Base-by-base conservation (phyloP, 345 rosid species). In the Populus alba region DNA sequence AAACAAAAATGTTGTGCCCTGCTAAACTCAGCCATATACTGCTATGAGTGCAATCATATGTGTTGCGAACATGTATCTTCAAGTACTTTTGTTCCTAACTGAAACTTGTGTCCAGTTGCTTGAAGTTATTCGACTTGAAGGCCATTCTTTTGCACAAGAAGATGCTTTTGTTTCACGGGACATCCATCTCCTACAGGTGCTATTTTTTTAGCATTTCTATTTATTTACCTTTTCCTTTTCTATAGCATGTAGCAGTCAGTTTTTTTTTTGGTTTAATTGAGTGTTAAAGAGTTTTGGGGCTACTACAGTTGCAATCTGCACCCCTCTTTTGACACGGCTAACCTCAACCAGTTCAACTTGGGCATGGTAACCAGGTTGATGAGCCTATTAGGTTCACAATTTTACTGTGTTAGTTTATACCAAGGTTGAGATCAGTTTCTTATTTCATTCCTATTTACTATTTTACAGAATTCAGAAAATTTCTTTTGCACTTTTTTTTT, bases 181-280 rank as follows among this genome's bases (percentile, higher is more conserved):
- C 82, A 91, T 97, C 72, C 97, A 97, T 85, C 97, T 97, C 72
- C 86, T 97, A 77, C 99, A 97, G 99, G 99, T 94, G 70, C 63
- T 31, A 27, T 27, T 47, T 79, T 63, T 69, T 63, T 71, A 29
- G 49, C 16, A 15, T 37, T 39, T 39, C 5, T 33, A 29, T 25
- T 47, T 53, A 2, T 35, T 22, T 45, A 15, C 16, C 55, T n/a
- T 29, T 11, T 29, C 35, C 17, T 38, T 18, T 33, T 29, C 27
- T 59, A 59, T 23, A 59, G 6, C 16, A 23, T 23, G 16, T 59
- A 59, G 29, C 9, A 59, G 65, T 59, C 12, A n/a, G 65, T 53
- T 20, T 53, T 23, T 53, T 23, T 9, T 59, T 23, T 59, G 5
- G 62, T 59, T 59, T 59, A 23, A 59, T n/a, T n/a, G 15, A 59